Percentiles rank a stretch among this genome's conserved stretches.
Evolutionary conservation across 192 early-diverging fungal genomes (phyloP).

Genomic region (Coemansia furcata): DNA sequence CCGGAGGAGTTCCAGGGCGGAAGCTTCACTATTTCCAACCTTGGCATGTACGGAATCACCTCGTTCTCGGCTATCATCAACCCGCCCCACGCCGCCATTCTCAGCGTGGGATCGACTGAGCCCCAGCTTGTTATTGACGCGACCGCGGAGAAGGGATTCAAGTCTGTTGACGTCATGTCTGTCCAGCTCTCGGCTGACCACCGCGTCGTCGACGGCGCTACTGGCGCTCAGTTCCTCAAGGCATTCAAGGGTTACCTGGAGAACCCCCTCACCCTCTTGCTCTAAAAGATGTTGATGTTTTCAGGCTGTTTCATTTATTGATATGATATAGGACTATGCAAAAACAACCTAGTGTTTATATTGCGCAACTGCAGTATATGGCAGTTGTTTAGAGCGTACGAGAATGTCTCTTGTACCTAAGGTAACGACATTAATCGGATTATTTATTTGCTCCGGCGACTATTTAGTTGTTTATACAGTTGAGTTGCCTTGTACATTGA

Average conservation of each 20-base stretch:
- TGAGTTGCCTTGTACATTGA: too few species aligned
- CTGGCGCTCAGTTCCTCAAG: slow-evolving; percentile 87
- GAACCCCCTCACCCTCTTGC: slow-evolving; percentile 90
- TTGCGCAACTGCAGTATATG: too few species aligned
- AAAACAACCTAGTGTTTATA: too few species aligned
- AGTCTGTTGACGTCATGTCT: slow-evolving; percentile 72
- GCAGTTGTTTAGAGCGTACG: too few species aligned
- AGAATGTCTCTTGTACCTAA: too few species aligned
- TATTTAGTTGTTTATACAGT: too few species aligned
- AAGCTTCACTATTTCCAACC: slow-evolving; percentile 96
- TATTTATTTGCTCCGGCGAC: too few species aligned
- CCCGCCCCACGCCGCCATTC: slow-evolving; percentile 89
- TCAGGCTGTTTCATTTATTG: not conserved
- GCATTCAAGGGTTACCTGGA: slow-evolving; percentile 88
- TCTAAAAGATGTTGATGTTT: slow-evolving; percentile 56
- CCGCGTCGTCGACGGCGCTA: slow-evolving; percentile 94
- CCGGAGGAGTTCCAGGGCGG: slow-evolving; percentile 99
- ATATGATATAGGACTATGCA: not conserved
- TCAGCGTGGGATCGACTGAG: slow-evolving; percentile 86
- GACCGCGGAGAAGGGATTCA: slow-evolving; percentile 61
- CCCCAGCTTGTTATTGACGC: slow-evolving; percentile 73
- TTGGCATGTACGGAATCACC: slow-evolving; percentile 95
- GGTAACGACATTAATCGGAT: too few species aligned
- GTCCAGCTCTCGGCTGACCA: slow-evolving; percentile 92
- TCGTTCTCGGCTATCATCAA: slow-evolving; percentile 99